Percentiles rank a stretch among this genome's conserved stretches.
These are phyloP conservation scores for Annulohypoxylon moriforme DNA, from an alignment of 495 filamentous ascomycete genomes.

Conservation along the genomic window DNA sequence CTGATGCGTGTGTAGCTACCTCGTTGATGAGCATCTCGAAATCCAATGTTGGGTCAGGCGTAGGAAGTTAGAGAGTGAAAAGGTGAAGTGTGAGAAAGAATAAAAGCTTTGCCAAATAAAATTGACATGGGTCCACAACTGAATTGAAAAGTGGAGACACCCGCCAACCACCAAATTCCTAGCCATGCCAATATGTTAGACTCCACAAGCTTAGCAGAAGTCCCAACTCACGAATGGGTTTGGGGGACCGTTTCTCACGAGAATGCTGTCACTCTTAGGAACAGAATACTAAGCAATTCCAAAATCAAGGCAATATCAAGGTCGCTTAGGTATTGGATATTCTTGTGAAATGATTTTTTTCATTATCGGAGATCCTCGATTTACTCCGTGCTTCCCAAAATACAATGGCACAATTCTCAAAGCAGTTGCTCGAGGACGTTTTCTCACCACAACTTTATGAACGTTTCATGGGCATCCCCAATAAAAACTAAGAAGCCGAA, in stretches of 20 bases:
- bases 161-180: neutral
- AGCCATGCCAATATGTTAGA: neutral
- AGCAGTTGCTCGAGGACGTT: constrained; percentile 14
- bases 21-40: neutral
- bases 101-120: constrained; percentile 34
- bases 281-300: constrained; percentile 8
- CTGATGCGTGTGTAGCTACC: neutral
- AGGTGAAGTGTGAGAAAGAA: constrained; percentile 23
- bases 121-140: constrained; percentile 9
- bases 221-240: neutral
- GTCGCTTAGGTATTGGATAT: neutral
- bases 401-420: constrained; percentile 14
- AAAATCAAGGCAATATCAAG: neutral
- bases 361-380: constrained; percentile 31
- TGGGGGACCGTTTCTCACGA: neutral
- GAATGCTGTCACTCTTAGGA: neutral
- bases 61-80: constrained; percentile 18
- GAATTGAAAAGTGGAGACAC: constrained; percentile 8
- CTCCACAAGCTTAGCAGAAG: constrained; percentile 5
- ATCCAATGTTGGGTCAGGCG: constrained; percentile 3
- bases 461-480: constrained; percentile 15
- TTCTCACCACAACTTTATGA: constrained; percentile 14
- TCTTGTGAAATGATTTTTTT: constrained; percentile 10
- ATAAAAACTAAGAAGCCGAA: constrained; percentile 22
- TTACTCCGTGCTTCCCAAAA: constrained; percentile 21